Base-by-base conservation (phyloP, 176 grass and related monocot species). In the Neostapfia colusana region DNA sequence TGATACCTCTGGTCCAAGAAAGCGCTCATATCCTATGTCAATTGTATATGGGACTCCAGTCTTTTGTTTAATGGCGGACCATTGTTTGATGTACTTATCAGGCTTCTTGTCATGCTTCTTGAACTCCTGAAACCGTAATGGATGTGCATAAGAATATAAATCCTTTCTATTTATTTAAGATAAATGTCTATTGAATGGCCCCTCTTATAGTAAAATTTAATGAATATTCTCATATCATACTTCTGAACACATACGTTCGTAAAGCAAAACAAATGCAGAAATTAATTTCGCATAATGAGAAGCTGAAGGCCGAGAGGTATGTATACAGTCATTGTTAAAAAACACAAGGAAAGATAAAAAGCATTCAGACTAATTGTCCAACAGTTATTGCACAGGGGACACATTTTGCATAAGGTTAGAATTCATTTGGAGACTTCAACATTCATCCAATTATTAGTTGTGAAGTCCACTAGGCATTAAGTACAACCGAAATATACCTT, bases 21-120 rank as follows among this genome's bases (percentile, higher is more conserved):
- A 99, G 16, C 91, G 87, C 65, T 99, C 95, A 83, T 99, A 99
- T 80, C 95, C 95, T 46, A 99, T 76, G 83, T 99, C 95, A 84
- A 92, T 77, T 64, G 85, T 92, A 83, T 95, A 99, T 14, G 95
- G 91, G 9, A 95, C 83, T 42, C 95, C 82, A 48, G 95, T 99
- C 74, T 83, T 95, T 77, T 89, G 95, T 90, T 99, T 99, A 70
- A 82, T 48, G 73, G 77, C 85, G 10, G 87, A 75, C 95, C 95
- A 99, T 60, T 90, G 80, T 82, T 92, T 99, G 70, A 99, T 85
- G 45, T 92, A 99, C 77, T 95, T 99, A 49, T 88, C 87, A 76
- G 85, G 91, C n/a, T 92, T 95, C 62, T 74, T 92, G 82, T 99
- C 95, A 71, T 95, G 89, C 71, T 91, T 95, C 54, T 82, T 88